phyloP scores from a whole-genome alignment of 2,329 filamentous ascomycete species.

The Fusarium vanettenii region DNA sequence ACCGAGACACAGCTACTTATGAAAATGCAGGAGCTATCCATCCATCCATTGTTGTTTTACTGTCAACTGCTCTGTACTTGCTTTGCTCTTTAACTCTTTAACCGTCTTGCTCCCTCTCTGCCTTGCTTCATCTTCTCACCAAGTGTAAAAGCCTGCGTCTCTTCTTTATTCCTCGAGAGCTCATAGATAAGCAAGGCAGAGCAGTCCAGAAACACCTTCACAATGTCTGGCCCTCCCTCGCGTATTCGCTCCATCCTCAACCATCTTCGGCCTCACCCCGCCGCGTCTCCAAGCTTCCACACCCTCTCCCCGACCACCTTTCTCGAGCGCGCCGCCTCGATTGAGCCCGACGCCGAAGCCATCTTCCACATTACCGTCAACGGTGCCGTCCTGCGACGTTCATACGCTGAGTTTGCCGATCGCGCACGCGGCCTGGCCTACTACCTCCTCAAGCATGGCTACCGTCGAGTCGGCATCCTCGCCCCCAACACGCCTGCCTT shows the following conservation, averaged over 20 bases:
- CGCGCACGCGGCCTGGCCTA: conserved; percentile 90
- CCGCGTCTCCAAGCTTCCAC: conserved; percentile 72
- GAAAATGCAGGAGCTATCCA: conserved; percentile 27
- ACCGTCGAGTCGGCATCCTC: conserved; percentile 84
- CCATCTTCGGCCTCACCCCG: conserved; percentile 57
- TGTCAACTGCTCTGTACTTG: neutral
- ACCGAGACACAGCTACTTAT: conserved; percentile 42
- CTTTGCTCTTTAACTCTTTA: neutral
- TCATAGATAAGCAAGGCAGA: conserved; percentile 16
- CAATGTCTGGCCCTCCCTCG: conserved; percentile 73
- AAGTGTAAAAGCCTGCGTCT: neutral
- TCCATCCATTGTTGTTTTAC: conserved; percentile 1
- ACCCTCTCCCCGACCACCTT: conserved; percentile 90
- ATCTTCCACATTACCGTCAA: conserved; percentile 89
- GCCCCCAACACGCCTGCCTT: conserved; percentile 96
- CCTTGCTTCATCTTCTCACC: neutral
- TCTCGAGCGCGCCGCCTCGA: conserved; percentile 83
- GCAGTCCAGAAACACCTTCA: conserved; percentile 22
- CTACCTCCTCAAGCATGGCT: conserved; percentile 80
- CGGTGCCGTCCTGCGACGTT: conserved; percentile 77
- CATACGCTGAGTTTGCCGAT: conserved; percentile 85
- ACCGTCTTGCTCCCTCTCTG: conserved; percentile 1
- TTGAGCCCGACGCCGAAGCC: conserved; percentile 87
- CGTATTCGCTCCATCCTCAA: conserved; percentile 69
- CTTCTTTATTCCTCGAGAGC: neutral